Conservation (phyloP, 2,329 filamentous ascomycete genomes). For the Hymenotorrendiella dingleyae region DNA sequence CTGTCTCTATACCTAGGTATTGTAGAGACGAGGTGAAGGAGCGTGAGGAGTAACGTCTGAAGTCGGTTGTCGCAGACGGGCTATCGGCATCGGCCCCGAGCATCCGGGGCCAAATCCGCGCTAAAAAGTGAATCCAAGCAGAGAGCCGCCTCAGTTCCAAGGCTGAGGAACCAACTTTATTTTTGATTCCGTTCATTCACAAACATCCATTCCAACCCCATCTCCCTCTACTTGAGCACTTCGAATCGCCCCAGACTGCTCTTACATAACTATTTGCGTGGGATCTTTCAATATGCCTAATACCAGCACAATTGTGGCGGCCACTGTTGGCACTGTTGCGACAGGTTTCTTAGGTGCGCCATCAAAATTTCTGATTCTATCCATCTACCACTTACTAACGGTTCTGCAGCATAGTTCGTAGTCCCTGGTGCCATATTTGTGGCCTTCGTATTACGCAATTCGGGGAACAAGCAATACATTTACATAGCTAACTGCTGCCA, state of each 20-base stretch:
- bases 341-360: constrained; percentile 53
- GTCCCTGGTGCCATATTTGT: neutral
- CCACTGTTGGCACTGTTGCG: constrained; percentile 54
- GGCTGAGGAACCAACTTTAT: no score
- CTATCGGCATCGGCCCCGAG: no score
- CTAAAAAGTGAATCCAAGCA: no score
- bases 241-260: neutral
- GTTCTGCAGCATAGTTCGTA: constrained; percentile 6
- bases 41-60: no score
- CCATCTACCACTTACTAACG: constrained; percentile 1
- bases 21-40: no score
- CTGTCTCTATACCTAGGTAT: no score
- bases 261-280: neutral
- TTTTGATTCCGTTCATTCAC: no score
- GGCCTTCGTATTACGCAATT: no score
- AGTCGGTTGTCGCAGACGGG: no score
- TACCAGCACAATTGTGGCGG: constrained; percentile 51
- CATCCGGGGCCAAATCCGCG: no score
- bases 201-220: constrained; percentile 1
- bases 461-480: no score
- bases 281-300: constrained; percentile 37
- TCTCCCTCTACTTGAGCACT: constrained; percentile 4
- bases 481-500: constrained; percentile 17
- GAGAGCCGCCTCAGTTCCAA: no score
- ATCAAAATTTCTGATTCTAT: neutral